phyloP scores from a whole-genome alignment of 352 stramenopile genomes.

The Discostella stelligera region DNA sequence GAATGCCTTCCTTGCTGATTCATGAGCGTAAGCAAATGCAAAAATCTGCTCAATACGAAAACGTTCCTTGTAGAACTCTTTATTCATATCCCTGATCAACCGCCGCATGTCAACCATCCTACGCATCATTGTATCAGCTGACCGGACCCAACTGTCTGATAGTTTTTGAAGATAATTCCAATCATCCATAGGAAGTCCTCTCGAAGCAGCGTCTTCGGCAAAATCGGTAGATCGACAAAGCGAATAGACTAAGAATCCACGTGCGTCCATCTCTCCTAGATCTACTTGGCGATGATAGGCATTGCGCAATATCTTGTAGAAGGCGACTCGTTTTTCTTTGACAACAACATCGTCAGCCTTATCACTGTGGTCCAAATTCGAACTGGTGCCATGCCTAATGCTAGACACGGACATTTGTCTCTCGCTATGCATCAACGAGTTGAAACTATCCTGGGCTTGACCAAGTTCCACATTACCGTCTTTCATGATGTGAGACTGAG shows the following conservation, averaged over 20 bases:
- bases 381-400: conserved; percentile 10
- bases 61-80: conserved; percentile 20
- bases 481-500: background rate
- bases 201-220: conserved; percentile 41
- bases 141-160: conserved; percentile 2
- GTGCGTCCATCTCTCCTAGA: conserved; percentile 57
- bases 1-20: conserved; percentile 40
- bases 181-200: conserved; percentile 59
- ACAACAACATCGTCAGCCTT: conserved; percentile 18
- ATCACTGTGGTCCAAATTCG: conserved; percentile 5
- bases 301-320: conserved; percentile 57
- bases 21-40: conserved; percentile 29
- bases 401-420: conserved; percentile 4
- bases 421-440: conserved; percentile 2
- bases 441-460: background rate
- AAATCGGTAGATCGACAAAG: conserved; percentile 63
- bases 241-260: conserved; percentile 53
- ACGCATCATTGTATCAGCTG: conserved; percentile 14
- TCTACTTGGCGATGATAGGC: conserved; percentile 57
- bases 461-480: background rate
- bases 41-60: conserved; percentile 22
- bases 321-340: conserved; percentile 61
- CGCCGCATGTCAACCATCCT: conserved; percentile 11
- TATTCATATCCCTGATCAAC: conserved; percentile 6
- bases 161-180: conserved; percentile 43